A percentile compares a stretch with the other conserved stretches of the same genome.
phyloP scores from a whole-genome alignment of 768 basidiomycete genomes.

The Tricholoma sp. region DNA sequence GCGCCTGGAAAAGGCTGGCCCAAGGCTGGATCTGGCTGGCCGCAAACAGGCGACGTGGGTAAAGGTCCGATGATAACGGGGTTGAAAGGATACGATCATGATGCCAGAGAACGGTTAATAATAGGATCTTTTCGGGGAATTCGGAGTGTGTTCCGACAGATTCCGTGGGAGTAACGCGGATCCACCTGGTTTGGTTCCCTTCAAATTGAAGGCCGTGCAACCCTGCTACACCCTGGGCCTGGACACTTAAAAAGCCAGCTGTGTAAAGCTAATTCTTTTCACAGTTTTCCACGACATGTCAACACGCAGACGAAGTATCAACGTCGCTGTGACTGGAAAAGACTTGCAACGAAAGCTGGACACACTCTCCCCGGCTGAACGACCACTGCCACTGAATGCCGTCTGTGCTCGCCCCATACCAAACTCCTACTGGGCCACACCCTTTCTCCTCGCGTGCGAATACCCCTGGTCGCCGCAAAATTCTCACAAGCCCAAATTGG shows the following conservation, averaged over 20 bases:
- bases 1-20: too few species aligned
- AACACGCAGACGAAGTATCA: constrained; percentile 5
- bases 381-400: constrained; percentile 16
- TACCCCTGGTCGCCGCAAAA: constrained; percentile 70
- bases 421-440: constrained; percentile 84
- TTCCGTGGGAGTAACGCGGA: background rate
- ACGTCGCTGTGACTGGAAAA: constrained; percentile 5
- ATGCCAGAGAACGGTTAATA: too few species aligned
- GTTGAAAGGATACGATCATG: background rate
- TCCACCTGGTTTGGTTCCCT: background rate
- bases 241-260: background rate
- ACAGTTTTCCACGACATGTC: constrained; percentile 3
- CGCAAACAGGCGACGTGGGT: too few species aligned
- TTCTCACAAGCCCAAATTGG: constrained; percentile 60
- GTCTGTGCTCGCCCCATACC: constrained; percentile 55
- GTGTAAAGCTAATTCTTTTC: background rate
- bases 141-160: background rate
- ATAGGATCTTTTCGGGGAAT: background rate
- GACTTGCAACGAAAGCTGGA: constrained; percentile 17
- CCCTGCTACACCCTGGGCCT: background rate
- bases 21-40: too few species aligned
- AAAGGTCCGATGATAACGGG: too few species aligned
- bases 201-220: too few species aligned
- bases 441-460: constrained; percentile 70
- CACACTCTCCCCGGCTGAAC: constrained; percentile 13